Conservation (phyloP, 345 rosid species). For the Sapria himalayana region DNA sequence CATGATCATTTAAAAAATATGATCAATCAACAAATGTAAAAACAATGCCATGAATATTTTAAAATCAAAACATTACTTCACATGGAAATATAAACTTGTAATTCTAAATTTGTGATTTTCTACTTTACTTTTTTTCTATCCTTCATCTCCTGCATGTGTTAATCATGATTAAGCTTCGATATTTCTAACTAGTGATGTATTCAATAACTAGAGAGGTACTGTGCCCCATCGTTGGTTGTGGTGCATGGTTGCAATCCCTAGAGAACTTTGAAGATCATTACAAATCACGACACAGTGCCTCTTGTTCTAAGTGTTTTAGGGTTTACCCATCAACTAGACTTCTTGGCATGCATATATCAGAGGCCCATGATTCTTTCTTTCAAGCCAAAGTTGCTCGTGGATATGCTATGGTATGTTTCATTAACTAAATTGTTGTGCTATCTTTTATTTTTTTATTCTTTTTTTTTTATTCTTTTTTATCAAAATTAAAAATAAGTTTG, state of each 20-base stretch:
- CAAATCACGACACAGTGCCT: constrained; percentile 59
- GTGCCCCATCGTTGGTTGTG: constrained; percentile 77
- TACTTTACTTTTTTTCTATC: too few species aligned
- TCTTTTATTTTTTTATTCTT: not conserved
- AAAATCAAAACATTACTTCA: too few species aligned
- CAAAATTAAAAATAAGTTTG: too few species aligned
- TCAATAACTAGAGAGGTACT: constrained; percentile 41
- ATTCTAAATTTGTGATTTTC: not conserved
- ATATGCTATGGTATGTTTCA: constrained; percentile 45
- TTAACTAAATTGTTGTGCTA: too few species aligned
- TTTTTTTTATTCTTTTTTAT: not conserved
- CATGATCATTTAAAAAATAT: too few species aligned
- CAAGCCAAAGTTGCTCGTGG: constrained; percentile 91
- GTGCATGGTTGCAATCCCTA: constrained; percentile 33
- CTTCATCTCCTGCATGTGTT: not conserved
- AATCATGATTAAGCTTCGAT: not conserved
- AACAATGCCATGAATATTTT: not conserved
- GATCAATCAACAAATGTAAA: not conserved
- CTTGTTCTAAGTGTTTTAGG: constrained; percentile 78
- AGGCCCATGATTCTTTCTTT: constrained; percentile 87
- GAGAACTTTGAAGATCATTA: constrained; percentile 82
- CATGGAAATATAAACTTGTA: too few species aligned
- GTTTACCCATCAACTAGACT: constrained; percentile 71
- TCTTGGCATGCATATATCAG: constrained; percentile 72
- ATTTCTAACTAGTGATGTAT: constrained; percentile 6